Base-by-base conservation (phyloP, 2,329 filamentous ascomycete genomes). In the Beauveria medogensis region DNA sequence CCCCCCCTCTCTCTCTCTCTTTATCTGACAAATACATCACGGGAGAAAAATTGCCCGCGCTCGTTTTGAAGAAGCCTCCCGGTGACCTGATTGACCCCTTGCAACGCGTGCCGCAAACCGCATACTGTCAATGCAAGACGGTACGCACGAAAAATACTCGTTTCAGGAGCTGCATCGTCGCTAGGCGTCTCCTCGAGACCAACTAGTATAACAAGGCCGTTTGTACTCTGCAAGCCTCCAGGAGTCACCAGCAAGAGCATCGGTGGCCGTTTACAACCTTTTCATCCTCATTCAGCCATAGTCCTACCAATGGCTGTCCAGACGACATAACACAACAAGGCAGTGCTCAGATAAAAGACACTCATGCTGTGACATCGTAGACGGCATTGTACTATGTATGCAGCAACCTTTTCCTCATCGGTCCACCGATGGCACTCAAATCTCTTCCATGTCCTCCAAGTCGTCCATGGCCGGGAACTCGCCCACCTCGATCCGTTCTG, bases 361-460 rank as follows among this genome's bases (percentile, higher is more conserved):
- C 22, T 16, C 20, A 18, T 18, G 20, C 9, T 22, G 24, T 16
- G 6, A 16, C 16, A 18, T 47, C n/a, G 48, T 51, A 51, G 28
- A 34, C 16, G 48, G 20, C 22, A 51, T 22, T 34, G 16, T 51
- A 24, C 48, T 51, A 30, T 34, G 18, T 34, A 34, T 51, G 8
- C 34, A 16, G 14, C 34, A 28, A 28, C 9, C 16, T 14, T 26
- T 18, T 14, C 18, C 26, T 47, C 5, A 18, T 12, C 40, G 2
- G 14, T 37, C 20, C 43, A 34, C 8, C 37, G 51, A 28, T 6
- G 2, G 20, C 24, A 18, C 41, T 55, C 76, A 88, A 61, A 88
- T 89, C 76, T 90, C 87, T 72, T 90, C 89, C 80, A 91, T 88
- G 65, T 90, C 87, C 70, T 91, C 89, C 65, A 91, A 77, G 69